Conservation (phyloP, 2,329 filamentous ascomycete genomes). For the Ophiostoma triangulosporum region DNA sequence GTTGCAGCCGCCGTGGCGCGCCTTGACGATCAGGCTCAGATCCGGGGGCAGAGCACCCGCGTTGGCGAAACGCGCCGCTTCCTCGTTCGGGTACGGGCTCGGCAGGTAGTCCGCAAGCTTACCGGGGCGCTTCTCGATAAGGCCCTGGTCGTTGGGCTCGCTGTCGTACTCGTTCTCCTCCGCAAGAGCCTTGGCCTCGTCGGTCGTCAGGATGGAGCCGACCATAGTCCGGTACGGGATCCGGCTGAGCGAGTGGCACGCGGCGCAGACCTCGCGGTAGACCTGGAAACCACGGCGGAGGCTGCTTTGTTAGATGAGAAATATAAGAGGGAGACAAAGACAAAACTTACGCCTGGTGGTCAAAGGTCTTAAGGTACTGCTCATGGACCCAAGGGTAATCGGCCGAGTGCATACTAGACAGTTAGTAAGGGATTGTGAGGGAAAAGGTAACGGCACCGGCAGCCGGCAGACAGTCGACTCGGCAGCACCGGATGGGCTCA, state of each 20-base stretch:
- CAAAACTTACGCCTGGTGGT: constrained; percentile 77
- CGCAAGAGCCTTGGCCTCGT: constrained; percentile 93
- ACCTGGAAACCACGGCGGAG: constrained; percentile 99
- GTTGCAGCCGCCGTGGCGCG: constrained; percentile 90
- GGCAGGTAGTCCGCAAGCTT: constrained; percentile 98
- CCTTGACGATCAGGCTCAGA: constrained; percentile 96
- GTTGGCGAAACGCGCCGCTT: constrained; percentile 95
- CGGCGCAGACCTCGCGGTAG: constrained; percentile 95
- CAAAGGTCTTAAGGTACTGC: constrained; percentile 88
- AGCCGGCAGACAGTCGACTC: neutral
- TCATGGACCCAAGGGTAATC: constrained; percentile 92
- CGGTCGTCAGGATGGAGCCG: constrained; percentile 83
- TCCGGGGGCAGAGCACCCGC: constrained; percentile 95
- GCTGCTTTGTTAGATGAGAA: constrained; percentile 30
- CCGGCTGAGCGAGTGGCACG: constrained; percentile 91
- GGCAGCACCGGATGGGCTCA: neutral
- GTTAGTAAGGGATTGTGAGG: constrained; percentile 17
- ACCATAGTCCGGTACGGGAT: constrained; percentile 89
- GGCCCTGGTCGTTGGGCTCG: constrained; percentile 94
- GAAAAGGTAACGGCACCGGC: too few relatives aligned
- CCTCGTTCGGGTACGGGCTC: constrained; percentile 94
- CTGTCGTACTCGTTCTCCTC: constrained; percentile 98
- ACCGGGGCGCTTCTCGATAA: constrained; percentile 96
- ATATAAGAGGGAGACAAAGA: constrained; percentile 33
- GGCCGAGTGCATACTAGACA: constrained; percentile 70